Evolutionary conservation across 306 rosid genomes (phyloP).

Genomic region (Citrullus amarus): DNA sequence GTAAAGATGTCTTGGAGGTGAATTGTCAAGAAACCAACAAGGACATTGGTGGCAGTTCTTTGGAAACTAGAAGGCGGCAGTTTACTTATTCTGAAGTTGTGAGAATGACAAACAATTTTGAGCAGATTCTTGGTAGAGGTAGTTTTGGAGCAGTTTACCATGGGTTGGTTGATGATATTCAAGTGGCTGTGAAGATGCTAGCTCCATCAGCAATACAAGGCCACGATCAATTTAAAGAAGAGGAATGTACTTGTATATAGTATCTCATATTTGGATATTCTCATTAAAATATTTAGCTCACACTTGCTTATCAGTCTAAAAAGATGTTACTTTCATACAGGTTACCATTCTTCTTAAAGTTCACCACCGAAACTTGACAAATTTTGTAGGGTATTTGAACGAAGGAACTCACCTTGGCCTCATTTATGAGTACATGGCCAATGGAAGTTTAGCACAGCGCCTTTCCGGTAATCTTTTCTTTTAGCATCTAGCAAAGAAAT

Average conservation of each 20-base stretch:
- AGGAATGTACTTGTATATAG: constrained; percentile 20
- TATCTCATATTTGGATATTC: background rate
- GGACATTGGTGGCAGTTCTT: constrained; percentile 2
- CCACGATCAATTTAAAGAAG: constrained; percentile 29
- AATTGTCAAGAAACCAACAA: background rate
- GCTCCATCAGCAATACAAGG: constrained; percentile 19
- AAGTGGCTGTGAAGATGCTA: constrained; percentile 49
- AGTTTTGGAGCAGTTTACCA: constrained; percentile 44
- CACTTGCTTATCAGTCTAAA: background rate
- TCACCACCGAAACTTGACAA: constrained; percentile 24
- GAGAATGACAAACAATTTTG: constrained; percentile 24
- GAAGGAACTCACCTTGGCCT: constrained; percentile 16
- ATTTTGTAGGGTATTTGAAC: constrained; percentile 23
- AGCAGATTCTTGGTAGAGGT: constrained; percentile 27
- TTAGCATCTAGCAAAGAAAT: background rate
- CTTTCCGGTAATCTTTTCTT: background rate
- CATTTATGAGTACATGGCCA: constrained; percentile 22
- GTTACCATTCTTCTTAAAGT: constrained; percentile 19
- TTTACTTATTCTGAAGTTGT: constrained; percentile 37
- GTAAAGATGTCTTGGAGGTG: background rate
- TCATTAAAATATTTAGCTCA: background rate
- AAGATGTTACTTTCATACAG: constrained; percentile 8
- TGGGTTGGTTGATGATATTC: constrained; percentile 22
- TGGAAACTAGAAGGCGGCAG: constrained; percentile 28
- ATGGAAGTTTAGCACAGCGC: constrained; percentile 13